Evolutionary conservation across 2,329 filamentous ascomycete genomes (phyloP), one percentile per base, ranked within the genome.

Genomic region (Trichoderma endophyticum): DNA sequence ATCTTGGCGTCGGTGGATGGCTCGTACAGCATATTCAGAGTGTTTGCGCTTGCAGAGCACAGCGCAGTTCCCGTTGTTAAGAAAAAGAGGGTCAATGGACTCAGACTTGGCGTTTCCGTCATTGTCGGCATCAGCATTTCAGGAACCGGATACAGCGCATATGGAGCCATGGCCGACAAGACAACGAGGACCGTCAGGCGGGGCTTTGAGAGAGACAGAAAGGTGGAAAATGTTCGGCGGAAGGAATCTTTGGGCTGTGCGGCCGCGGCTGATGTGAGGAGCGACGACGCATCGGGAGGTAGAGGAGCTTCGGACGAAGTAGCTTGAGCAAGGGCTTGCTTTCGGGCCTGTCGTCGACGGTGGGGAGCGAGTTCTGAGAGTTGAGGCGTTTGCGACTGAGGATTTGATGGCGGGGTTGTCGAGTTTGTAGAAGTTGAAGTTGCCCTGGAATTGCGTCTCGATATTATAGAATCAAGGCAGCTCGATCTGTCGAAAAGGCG

Each of bases 21-120:
- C 82, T 99, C 96, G 82, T 98, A 94, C 72, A 98, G 90, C 96
- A 99, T 99, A 82, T 99, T 99, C 75, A 98, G 86, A 2, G 96
- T 90, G 80, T 99, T 99, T 57, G 96, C 96, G 72, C 92, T 93
- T 57, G 95, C 94, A n/a, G 90, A 93, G 80, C 93, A 96, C 24
- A 98, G 87, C 5, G 95, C 90, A 0, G 96, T 98, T 73, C 96
- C 95, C 4, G 90, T 90, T 0, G 95, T 97, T 66, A 99, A 90
- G 84, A 97, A 98, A 66, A 97, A 86, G 21, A 98, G 91, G 9
- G 96, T 99, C 69, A 98, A 86, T 2, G 96, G 94, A 73, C 93
- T 97, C 59, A 98, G 88, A 21, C 94, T 96, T 1, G 96, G 94
- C 6, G 91, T 92, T 62, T 86, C 86, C 67, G 86, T 84, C 71